Evolutionary conservation across 441 rosid genomes (phyloP), one percentile per base, ranked within the genome.

Genomic region (Pelargonium cotyledonis): DNA sequence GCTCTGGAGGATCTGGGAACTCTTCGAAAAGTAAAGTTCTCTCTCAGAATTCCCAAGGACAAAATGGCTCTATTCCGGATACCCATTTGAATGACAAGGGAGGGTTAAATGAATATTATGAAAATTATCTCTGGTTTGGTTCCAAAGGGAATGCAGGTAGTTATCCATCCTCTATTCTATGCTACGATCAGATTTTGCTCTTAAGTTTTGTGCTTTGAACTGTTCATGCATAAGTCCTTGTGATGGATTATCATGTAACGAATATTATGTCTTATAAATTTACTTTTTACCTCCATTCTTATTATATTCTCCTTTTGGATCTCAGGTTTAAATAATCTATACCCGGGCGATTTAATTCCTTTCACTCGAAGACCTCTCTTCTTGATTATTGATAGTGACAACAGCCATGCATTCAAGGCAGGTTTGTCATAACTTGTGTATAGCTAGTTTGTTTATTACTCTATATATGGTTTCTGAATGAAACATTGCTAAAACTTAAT

Each of bases 391-490:
- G 97, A 95, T 77, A 91, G 99, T 70, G 95, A 91, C 81, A 84
- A 69, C 82, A 88, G 99, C 92, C 92, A 85, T 83, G 94, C 97
- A 88, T 95, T 90, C 97, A 95, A 95, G 97, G 97, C 90, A 95
- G 94, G 97, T 95, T 89, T 95, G 97, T 95, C 88, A 80, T 84
- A 89, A 83, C 94, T 85, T 77, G 75, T 75, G 70, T 71, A 41
- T 77, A 67, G 74, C 73, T 69, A 74, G 51, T 60, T 35, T 23
- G 18, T 49, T 77, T 73, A 63, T 43, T 63, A 65, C 19, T 3
- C 61, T 8, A 16, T 68, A 11, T 64, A 35, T 53, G 35, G 15
- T 38, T 68, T 63, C 43, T 58, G 19, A 4, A 61, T 60, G 35
- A 18, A n/a, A 63, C 38, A 73, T 71, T 68, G 49, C 71, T 41